phyloP scores from a whole-genome alignment of 257 asterid species.

The Salvia hispanica region DNA sequence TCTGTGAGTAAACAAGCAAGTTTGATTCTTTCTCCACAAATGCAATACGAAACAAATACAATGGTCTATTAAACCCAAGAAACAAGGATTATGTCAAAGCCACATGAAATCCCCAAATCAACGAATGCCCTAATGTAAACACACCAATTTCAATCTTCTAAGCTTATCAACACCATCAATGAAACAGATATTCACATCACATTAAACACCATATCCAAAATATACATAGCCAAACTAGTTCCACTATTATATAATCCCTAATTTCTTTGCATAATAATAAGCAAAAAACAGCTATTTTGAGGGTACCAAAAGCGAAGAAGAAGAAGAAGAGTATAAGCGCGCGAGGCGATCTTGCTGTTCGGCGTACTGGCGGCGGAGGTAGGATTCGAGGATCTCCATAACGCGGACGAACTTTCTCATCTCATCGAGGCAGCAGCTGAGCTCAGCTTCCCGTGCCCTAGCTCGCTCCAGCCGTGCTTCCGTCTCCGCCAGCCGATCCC shows the following conservation, averaged over 20 bases:
- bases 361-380: constrained; percentile 63
- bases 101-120: background rate
- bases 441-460: constrained; percentile 86
- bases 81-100: background rate
- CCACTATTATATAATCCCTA: constrained; percentile 1
- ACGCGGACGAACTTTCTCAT: constrained; percentile 74
- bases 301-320: constrained; percentile 38
- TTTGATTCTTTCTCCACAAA: background rate
- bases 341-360: constrained; percentile 56
- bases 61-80: no score
- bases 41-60: constrained; percentile 1
- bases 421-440: constrained; percentile 72
- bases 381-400: constrained; percentile 75
- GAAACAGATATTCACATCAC: background rate
- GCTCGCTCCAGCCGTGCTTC: constrained; percentile 78
- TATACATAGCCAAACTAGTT: background rate
- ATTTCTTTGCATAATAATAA: background rate
- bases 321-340: constrained; percentile 35
- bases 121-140: background rate
- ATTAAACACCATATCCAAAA: background rate
- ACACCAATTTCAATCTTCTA: background rate
- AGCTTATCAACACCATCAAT: background rate
- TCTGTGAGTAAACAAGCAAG: background rate
- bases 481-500: constrained; percentile 73
- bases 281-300: constrained; percentile 22